phyloP scores from a whole-genome alignment of 2,329 filamentous ascomycete genomes.

The Apiospora rasikravindrae region DNA sequence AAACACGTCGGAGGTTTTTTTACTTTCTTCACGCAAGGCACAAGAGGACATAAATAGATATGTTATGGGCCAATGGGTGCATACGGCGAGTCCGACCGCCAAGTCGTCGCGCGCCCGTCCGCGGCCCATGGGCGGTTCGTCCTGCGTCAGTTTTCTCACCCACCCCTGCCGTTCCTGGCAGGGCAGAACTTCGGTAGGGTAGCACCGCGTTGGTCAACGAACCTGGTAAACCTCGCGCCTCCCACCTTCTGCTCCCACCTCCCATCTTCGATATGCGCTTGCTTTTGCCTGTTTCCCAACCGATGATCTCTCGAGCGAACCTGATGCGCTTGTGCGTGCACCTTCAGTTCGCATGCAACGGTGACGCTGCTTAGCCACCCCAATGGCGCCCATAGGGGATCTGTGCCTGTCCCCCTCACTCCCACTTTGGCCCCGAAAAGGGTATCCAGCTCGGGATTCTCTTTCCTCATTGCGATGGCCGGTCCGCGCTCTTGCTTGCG shows the following conservation, averaged over 20 bases:
- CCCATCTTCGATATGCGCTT: not conserved
- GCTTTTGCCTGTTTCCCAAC: too few relatives aligned
- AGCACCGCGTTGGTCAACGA: not conserved
- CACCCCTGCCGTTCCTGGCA: not conserved
- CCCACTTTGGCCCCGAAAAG: not conserved
- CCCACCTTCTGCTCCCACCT: too few relatives aligned
- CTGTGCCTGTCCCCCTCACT: not conserved
- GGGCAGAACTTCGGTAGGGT: not conserved
- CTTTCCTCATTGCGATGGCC: not conserved
- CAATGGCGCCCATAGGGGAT: not conserved
- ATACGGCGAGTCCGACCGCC: not conserved
- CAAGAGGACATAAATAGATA: not conserved
- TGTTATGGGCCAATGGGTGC: not conserved
- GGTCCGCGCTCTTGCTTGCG: not conserved
- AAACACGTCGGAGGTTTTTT: not conserved
- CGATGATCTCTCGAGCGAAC: not conserved
- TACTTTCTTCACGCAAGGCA: not conserved
- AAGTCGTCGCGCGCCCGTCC: not conserved
- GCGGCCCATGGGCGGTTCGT: not conserved
- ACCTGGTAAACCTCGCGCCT: not conserved
- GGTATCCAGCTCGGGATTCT: not conserved
- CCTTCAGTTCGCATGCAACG: not conserved
- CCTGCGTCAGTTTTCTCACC: not conserved
- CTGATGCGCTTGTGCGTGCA: not conserved
- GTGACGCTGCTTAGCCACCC: not conserved